Evolutionary conservation across 352 stramenopile genomes (phyloP), one percentile per base, ranked within the genome.

Genomic region (Phytophthora quininea): DNA sequence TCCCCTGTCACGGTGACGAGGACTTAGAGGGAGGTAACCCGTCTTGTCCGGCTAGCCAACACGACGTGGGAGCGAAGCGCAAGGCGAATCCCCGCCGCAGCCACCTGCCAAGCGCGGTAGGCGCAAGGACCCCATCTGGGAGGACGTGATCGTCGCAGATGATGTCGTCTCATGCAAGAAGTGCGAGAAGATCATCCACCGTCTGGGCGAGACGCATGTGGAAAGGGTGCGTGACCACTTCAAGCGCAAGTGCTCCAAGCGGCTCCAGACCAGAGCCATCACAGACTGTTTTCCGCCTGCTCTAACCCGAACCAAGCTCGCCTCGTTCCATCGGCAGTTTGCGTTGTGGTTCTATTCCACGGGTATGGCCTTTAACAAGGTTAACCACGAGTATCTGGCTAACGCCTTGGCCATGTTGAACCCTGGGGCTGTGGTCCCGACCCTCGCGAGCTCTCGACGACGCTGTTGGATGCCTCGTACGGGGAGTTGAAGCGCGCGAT

Each of bases 321-420:
- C 24, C 3, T 31, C 19, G 4, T 66, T 66, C 11, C 40, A 60
- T 12, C 31, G 10, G n/a, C 40, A 50, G 7, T 54, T 60, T 43
- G 59, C 43, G 11, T 6, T 66, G 50, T 60, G 59, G 59, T 59
- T 60, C 24, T 55, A 66, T n/a, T 51, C 32, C 2, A 56, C 42
- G 1, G 59, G 50, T 6, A 54, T 66, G 42, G 40, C 59, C 1
- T 66, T 66, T 27, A 32, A 66, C 59, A 60, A 66, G 50, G 32
- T 35, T 11, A 19, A 15, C 6, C 52, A 58, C 37, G 19, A 8
- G 8, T 31, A n/a, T 6, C 19, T 58, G n/a, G 8, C 4, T 19
- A 9, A n/a, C 3, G 52, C 52, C 14, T 8, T 58, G 56, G 1
- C 32, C 3, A 0, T 29, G 40, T 8, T 49, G 12, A 45, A 29